A percentile compares a stretch with the other conserved stretches of the same genome.
These are phyloP conservation scores for Pseudogymnoascus verrucosus DNA, from an alignment of 2,329 filamentous ascomycete genomes.

Conservation along the genomic window DNA sequence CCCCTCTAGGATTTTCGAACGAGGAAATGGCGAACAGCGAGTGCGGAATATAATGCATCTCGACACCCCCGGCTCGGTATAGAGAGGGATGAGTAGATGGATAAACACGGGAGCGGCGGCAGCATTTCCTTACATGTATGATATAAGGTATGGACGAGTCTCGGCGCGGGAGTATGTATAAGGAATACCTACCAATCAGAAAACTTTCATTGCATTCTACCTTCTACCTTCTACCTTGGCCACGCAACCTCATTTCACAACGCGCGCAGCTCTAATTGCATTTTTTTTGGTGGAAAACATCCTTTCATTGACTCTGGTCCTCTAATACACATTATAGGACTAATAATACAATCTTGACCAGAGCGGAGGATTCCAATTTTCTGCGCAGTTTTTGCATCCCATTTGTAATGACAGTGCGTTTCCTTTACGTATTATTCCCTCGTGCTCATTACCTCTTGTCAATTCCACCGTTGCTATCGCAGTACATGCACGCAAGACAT, in stretches of 20 bases:
- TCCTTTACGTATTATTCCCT: neutral
- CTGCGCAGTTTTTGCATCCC: neutral
- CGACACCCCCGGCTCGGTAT: neutral
- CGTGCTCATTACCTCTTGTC: neutral
- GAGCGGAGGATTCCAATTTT: neutral
- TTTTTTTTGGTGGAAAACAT: neutral
- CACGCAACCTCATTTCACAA: neutral
- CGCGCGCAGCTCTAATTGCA: neutral
- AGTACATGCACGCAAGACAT: neutral
- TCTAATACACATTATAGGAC: neutral
- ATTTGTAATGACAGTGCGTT: neutral
- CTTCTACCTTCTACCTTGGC: neutral
- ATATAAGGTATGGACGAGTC: neutral
- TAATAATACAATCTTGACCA: neutral
- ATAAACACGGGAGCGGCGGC: neutral
- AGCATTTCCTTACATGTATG: neutral
- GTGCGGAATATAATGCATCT: neutral
- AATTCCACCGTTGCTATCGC: neutral
- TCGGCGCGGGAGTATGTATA: slow-evolving; percentile 2
- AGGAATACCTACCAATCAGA: slow-evolving; percentile 4
- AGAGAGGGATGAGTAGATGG: neutral
- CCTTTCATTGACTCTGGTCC: neutral
- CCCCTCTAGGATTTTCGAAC: neutral
- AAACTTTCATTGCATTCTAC: neutral
- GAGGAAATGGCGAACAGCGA: neutral